Conservation (phyloP, 331 rosid species). For the Pyrus hybrid region DNA sequence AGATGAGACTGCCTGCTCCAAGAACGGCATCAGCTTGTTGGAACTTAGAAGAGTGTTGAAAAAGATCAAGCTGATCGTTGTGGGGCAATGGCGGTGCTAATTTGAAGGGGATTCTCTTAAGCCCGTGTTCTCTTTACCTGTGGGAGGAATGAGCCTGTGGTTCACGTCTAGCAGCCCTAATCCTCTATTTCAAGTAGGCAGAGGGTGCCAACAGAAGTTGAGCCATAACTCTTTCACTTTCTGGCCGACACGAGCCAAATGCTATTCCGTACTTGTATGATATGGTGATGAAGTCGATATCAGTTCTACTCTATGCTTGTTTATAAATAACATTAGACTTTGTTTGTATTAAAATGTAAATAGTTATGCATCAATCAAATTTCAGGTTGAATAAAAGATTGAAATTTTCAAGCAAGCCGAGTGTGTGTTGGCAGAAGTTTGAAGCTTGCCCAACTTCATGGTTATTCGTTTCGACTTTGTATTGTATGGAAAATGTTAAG, state of each 20-base stretch:
- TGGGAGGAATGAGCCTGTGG: background rate
- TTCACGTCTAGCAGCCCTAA: too few relatives aligned
- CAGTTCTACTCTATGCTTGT: background rate
- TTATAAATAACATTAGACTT: background rate
- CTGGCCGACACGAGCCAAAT: background rate
- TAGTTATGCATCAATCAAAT: background rate
- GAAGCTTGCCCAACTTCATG: too few relatives aligned
- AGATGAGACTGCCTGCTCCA: background rate
- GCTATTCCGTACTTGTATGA: background rate
- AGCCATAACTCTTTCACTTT: background rate
- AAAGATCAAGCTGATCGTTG: background rate
- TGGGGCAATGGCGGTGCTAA: background rate
- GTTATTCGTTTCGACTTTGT: background rate
- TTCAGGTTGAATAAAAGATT: background rate
- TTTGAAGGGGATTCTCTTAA: background rate
- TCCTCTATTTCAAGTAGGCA: too few relatives aligned
- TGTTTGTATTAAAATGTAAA: background rate
- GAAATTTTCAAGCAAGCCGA: background rate
- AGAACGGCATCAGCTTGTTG: background rate
- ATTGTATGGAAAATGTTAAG: background rate
- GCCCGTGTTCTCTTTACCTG: background rate
- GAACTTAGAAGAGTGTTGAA: background rate
- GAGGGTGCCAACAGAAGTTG: background rate
- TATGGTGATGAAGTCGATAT: background rate
- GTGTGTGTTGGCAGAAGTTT: background rate